Percentiles rank a stretch among this genome's conserved stretches.
Conservation (phyloP, 192 early-diverging fungal species). For the Phlyctochytrium planicorne region DNA sequence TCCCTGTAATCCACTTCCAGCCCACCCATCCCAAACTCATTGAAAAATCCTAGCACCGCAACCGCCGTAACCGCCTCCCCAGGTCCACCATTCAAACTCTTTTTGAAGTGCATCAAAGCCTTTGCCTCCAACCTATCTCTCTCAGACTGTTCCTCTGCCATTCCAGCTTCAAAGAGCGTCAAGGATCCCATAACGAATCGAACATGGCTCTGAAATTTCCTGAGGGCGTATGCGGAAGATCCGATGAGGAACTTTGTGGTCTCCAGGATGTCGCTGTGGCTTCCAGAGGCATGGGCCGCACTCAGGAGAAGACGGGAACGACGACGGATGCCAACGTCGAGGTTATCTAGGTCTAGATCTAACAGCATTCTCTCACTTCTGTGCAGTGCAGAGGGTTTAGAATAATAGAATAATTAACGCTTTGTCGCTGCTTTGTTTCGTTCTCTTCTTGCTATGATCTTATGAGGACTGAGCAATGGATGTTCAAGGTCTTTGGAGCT, state of each 20-base stretch:
- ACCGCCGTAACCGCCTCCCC: constrained; percentile 14
- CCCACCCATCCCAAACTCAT: constrained; percentile 38
- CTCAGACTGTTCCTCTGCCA: background rate
- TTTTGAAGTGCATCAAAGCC: constrained; percentile 17
- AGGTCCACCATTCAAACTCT: constrained; percentile 10
- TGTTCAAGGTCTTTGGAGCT: too few species aligned
- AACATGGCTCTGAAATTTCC: constrained; percentile 3
- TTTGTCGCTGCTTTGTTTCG: too few species aligned
- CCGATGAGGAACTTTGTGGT: too few species aligned
- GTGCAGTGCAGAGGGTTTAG: too few species aligned
- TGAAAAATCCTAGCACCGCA: constrained; percentile 34
- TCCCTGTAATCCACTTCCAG: constrained; percentile 25
- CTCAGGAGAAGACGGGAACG: background rate
- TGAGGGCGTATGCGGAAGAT: background rate
- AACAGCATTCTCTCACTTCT: background rate
- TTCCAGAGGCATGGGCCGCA: background rate
- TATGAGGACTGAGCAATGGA: too few species aligned
- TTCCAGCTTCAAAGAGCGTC: background rate
- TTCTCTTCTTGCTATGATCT: too few species aligned
- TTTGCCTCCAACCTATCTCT: constrained; percentile 5
- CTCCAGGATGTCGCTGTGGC: background rate
- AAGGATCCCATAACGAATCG: background rate
- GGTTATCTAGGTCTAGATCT: background rate
- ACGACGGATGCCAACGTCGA: background rate
- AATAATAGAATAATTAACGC: too few species aligned